Evolutionary conservation across 495 filamentous ascomycete species (phyloP).

Genomic region (Xylaria acuta): DNA sequence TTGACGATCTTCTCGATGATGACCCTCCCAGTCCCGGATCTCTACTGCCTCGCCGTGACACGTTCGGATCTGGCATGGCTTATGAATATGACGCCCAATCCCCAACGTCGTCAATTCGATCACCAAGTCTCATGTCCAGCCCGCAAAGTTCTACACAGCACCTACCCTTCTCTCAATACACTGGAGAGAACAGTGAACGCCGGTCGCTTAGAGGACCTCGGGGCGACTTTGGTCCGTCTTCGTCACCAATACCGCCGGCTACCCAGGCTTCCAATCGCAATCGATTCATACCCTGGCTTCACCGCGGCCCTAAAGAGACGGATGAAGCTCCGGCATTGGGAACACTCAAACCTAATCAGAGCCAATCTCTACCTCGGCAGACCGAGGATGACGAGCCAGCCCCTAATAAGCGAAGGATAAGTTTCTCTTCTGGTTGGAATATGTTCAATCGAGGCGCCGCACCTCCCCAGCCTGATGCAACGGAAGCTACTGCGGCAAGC

Average conservation of each 20-base stretch:
- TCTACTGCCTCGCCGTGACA: conserved; percentile 36
- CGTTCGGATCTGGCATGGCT: conserved; percentile 46
- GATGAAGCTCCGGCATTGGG: conserved; percentile 75
- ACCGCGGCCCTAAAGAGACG: conserved; percentile 70
- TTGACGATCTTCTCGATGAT: conserved; percentile 73
- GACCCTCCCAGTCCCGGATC: conserved; percentile 59
- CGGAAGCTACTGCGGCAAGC: conserved; percentile 41
- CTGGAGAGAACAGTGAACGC: conserved; percentile 47
- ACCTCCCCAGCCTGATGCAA: conserved; percentile 43
- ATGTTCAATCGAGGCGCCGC: conserved; percentile 62
- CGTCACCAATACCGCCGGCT: conserved; percentile 34
- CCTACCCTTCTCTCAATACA: conserved; percentile 56
- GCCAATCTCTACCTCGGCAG: conserved; percentile 76
- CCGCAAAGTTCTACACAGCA: conserved; percentile 68
- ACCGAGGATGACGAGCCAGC: conserved; percentile 54
- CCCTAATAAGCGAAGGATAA: conserved; percentile 55
- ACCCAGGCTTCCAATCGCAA: conserved; percentile 42
- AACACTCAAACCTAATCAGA: conserved; percentile 75
- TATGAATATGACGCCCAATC: conserved; percentile 65
- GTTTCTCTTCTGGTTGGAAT: conserved; percentile 58
- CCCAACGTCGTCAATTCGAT: conserved; percentile 70
- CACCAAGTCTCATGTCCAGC: conserved; percentile 70
- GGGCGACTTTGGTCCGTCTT: conserved; percentile 34
- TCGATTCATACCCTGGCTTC: conserved; percentile 65
- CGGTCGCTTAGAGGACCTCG: conserved; percentile 45